Evolutionary conservation across 2,329 filamentous ascomycete species (phyloP), one percentile per base, ranked within the genome.

Genomic region (Alternaria triticimaculans): DNA sequence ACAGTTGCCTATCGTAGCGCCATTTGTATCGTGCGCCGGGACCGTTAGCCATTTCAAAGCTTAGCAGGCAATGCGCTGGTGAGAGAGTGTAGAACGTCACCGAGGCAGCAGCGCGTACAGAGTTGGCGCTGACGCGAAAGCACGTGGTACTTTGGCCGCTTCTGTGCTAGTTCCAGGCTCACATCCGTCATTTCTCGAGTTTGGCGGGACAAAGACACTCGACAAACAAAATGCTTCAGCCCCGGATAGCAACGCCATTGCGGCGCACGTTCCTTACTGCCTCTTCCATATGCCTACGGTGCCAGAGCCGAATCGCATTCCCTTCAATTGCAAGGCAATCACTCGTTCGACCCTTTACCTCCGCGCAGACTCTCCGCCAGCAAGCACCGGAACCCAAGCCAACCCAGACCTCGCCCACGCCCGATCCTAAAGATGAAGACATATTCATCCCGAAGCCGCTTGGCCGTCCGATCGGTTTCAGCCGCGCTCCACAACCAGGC

Each of bases 391-490:
- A 64, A 14, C 61, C 64, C 11, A 67, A 65, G 18, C 55, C 71
- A 6, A 54, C 43, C 41, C 46, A 65, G 9, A 44, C 51, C 11
- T 56, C 58, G 37, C 53, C 60, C 26, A 58, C 53, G 18, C 63
- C 60, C 45, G 67, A 66, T 25, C 63, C 62, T 2, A 68, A 71
- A 66, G 72, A 75, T 46, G 69, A 76, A 45, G 76, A 78, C 48
- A 64, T 74, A 21, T 86, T 87, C 74, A 80, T 82, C 7, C 87
- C 86, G 8, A 83, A 84, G 53, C 83, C 83, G 2, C 83, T 90
- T 58, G 83, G 84, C 43, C 89, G 93, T 41, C 95, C 96, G 14
- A 95, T 99, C 70, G 96, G 96, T 66, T 88, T 97, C 80, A 84
- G 86, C 11, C 82, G 87, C 41, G 91, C 94, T 3, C 96, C 96